Conservation (phyloP, 805 yeast species). For the Scheffersomyces stipitis region DNA sequence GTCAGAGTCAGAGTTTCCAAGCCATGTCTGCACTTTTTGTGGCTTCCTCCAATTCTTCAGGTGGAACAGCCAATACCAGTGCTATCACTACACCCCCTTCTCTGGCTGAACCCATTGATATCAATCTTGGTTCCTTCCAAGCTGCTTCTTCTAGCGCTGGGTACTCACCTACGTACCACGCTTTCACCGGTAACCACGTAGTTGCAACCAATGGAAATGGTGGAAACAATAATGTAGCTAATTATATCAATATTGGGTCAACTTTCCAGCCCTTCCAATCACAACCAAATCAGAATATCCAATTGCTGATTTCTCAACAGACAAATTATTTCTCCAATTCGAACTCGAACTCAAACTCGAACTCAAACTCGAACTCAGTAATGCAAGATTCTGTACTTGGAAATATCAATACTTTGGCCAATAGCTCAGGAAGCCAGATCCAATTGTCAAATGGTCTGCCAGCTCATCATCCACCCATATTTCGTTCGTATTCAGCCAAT, state of each 20-base stretch:
- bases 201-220: not conserved
- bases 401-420: not conserved
- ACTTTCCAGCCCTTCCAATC: not conserved
- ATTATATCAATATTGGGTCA: constrained; percentile 6
- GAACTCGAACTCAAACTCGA: not conserved
- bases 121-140: constrained; percentile 5
- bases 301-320: not conserved
- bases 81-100: constrained; percentile 2
- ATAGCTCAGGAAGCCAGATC: too few relatives aligned
- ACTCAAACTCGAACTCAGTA: not conserved
- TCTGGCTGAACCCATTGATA: constrained; percentile 15
- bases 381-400: too few relatives aligned
- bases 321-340: not conserved
- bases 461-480: constrained; percentile 1
- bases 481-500: constrained; percentile 12
- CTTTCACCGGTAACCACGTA: not conserved
- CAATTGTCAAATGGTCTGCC: not conserved
- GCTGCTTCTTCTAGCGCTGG: not conserved
- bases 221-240: constrained; percentile 11
- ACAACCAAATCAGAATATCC: not conserved
- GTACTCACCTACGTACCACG: not conserved
- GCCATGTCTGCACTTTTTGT: not conserved
- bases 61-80: not conserved
- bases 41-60: not conserved
- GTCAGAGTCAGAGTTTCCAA: too few relatives aligned